A percentile compares a stretch with the other conserved stretches of the same genome.
Evolutionary conservation across 202 grass and related monocot species (phyloP).

Genomic region (Alloteropsis angusta): DNA sequence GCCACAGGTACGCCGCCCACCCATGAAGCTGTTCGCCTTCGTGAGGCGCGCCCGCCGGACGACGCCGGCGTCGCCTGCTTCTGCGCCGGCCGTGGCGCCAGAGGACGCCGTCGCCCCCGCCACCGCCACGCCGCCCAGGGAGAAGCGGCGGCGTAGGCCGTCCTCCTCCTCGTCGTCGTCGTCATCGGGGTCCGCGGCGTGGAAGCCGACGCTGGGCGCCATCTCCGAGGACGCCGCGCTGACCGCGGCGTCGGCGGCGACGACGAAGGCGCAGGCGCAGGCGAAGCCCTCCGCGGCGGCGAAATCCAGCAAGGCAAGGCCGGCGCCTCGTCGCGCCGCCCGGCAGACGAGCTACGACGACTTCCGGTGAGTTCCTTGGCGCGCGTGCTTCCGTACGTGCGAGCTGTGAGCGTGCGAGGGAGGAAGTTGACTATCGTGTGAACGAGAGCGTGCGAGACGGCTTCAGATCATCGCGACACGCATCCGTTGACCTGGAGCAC

Average conservation of each 20-base stretch:
- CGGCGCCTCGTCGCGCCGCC: background rate
- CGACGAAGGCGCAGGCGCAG: conserved; percentile 14
- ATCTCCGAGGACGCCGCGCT: conserved; percentile 63
- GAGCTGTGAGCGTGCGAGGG: background rate
- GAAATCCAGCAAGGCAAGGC: conserved; percentile 3
- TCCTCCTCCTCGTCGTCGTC: conserved; percentile 1
- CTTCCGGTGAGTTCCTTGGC: conserved; percentile 45
- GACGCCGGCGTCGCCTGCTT: background rate
- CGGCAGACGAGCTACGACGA: conserved; percentile 34
- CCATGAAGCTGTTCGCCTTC: conserved; percentile 48
- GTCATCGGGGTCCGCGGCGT: conserved; percentile 26
- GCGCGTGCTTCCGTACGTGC: background rate
- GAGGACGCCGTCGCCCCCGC: background rate
- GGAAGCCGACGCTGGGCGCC: conserved; percentile 61
- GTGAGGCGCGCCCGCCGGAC: conserved; percentile 30
- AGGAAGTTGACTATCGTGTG: background rate
- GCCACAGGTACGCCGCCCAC: background rate
- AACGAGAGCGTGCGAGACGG: background rate
- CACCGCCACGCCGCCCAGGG: background rate
- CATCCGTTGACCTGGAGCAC: background rate
- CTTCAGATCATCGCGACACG: background rate
- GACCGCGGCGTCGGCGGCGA: background rate
- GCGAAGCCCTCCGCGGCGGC: conserved; percentile 21
- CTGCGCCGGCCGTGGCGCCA: background rate
- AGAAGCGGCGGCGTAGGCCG: conserved; percentile 41